A percentile compares a stretch with the other conserved stretches of the same genome.
Conservation (phyloP, 768 basidiomycete genomes). For the Cyclocybe cylindracea region DNA sequence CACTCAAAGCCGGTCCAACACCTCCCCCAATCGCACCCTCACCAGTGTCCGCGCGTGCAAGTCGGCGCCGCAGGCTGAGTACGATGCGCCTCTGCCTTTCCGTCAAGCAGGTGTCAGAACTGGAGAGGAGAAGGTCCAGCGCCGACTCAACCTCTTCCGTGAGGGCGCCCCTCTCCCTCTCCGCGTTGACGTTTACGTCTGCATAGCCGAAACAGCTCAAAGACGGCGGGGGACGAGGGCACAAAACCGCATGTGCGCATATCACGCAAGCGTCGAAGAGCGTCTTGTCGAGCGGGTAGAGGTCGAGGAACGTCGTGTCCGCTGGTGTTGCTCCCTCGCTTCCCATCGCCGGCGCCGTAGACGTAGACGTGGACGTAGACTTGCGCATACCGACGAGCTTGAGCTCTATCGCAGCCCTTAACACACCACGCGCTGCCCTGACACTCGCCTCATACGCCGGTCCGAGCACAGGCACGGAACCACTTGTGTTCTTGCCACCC, state of each 20-base stretch:
- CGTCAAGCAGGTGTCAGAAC: slow-evolving; percentile 17
- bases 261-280: slow-evolving; percentile 66
- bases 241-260: slow-evolving; percentile 53
- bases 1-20: slow-evolving; percentile 7
- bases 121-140: slow-evolving; percentile 24
- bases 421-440: slow-evolving; percentile 65
- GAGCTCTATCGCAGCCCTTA: slow-evolving; percentile 50
- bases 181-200: background rate
- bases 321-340: slow-evolving; percentile 8
- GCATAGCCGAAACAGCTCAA: background rate
- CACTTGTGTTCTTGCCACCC: too few relatives aligned
- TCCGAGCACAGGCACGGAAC: background rate
- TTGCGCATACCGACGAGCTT: too few relatives aligned
- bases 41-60: background rate
- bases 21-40: background rate
- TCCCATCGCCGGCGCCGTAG: too few relatives aligned
- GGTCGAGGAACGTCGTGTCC: slow-evolving; percentile 20
- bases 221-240: background rate
- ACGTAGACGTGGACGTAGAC: too few relatives aligned
- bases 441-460: slow-evolving; percentile 51
- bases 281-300: slow-evolving; percentile 51
- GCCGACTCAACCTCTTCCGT: slow-evolving; percentile 26
- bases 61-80: slow-evolving; percentile 10
- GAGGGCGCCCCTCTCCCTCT: too few relatives aligned
- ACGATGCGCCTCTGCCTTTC: slow-evolving; percentile 17